Evolutionary conservation across 148 eudicot genomes (phyloP).

Genomic region (Dysphania ambrosioides): DNA sequence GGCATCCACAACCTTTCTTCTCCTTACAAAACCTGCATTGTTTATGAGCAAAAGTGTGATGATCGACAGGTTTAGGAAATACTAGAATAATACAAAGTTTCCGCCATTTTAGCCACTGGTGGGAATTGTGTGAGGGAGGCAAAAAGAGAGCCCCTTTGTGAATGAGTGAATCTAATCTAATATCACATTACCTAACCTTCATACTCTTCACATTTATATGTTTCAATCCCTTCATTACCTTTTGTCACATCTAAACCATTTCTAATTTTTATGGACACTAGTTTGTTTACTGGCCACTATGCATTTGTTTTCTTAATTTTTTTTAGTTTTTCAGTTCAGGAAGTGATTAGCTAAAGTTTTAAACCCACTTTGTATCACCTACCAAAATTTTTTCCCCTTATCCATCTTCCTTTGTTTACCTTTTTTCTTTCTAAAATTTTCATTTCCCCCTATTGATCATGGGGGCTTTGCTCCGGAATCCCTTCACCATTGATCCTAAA

Average conservation of each 20-base stretch:
- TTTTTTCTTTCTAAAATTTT: slow-evolving; percentile 37
- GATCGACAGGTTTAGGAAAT: background rate
- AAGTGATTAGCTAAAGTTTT: slow-evolving; percentile 43
- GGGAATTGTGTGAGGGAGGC: slow-evolving; percentile 46
- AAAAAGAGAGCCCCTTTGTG: slow-evolving; percentile 76
- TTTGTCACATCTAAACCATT: slow-evolving; percentile 47
- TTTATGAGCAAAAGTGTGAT: slow-evolving; percentile 6
- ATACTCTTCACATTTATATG: slow-evolving; percentile 51
- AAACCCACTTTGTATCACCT: slow-evolving; percentile 46
- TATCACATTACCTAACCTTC: slow-evolving; percentile 59
- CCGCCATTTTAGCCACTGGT: slow-evolving; percentile 51
- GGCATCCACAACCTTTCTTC: slow-evolving; percentile 38
- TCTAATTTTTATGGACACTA: slow-evolving; percentile 39
- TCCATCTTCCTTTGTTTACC: slow-evolving; percentile 31
- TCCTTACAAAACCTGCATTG: slow-evolving; percentile 18
- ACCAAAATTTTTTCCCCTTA: slow-evolving; percentile 30
- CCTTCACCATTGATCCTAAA: slow-evolving; percentile 41
- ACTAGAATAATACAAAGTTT: slow-evolving; percentile 16
- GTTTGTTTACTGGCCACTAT: slow-evolving; percentile 50
- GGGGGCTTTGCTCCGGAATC: slow-evolving; percentile 77
- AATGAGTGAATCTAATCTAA: slow-evolving; percentile 29
- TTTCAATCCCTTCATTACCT: slow-evolving; percentile 31
- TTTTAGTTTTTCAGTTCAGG: slow-evolving; percentile 35
- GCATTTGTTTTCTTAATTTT: slow-evolving; percentile 19
- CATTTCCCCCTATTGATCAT: slow-evolving; percentile 42